phyloP scores from a whole-genome alignment of 345 rosid genomes.

The thale cress (Arabidopsis thaliana) region TAIR10.1 NC_003076.8:1296501-1297000 shows the following conservation, averaged over 20 bases:
- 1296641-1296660: slow-evolving; percentile 39
- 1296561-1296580: slow-evolving; percentile 32
- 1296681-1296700: slow-evolving; percentile 28
- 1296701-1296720: slow-evolving; percentile 21
- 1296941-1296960: slow-evolving; percentile 77
- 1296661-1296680: slow-evolving; percentile 32
- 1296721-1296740: slow-evolving; percentile 34
- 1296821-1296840: slow-evolving; percentile 60
- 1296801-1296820: slow-evolving; percentile 11
- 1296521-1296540: background rate
- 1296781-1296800: slow-evolving; percentile 1
- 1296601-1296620: slow-evolving; percentile 16
- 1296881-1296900: slow-evolving; percentile 83
- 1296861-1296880: slow-evolving; percentile 84
- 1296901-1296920: slow-evolving; percentile 84
- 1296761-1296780: slow-evolving; percentile 36
- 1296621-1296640: slow-evolving; percentile 41
- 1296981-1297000: slow-evolving; percentile 56
- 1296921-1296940: slow-evolving; percentile 89
- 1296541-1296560: slow-evolving; percentile 11
- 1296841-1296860: slow-evolving; percentile 76
- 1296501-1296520: background rate
- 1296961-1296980: slow-evolving; percentile 74
- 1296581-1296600: slow-evolving; percentile 35
- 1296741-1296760: slow-evolving; percentile 34